Base-by-base conservation (phyloP, 768 basidiomycete genomes). In the Rhizopogon vinicolor region DNA sequence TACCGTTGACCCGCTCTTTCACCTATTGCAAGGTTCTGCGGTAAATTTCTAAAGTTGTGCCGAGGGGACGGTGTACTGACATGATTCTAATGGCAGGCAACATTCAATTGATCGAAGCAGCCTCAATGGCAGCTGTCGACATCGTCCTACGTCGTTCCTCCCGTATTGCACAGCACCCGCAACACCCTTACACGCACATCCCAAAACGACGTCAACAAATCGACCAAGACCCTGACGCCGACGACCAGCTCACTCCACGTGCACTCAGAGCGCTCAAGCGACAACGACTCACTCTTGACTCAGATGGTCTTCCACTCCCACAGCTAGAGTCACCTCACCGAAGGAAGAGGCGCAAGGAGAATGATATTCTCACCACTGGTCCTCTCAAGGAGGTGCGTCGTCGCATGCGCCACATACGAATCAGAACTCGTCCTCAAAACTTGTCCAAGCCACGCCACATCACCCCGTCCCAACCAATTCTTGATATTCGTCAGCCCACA, bases 221-320 rank as follows among this genome's bases (percentile, higher is more conserved):
- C 19, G 13, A 48, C 19, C 33, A 33, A 16, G 46, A 22, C 6
- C 55, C 54, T 5, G 65, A 66, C 59, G 59, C 56, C 28, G 65
- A 68, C 33, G 65, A 66, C 62, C 67, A 71, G 37, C 68, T 69
- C 56, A 69, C 68, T 0, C 68, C 68, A 40, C 68, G 68, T 52
- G 68, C 68, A 2, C 69, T 69, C 42, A 70, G 68, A 42, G 68
- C 68, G 0, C 68, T 69, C 62, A 69, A 69, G 29, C 68, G 68
- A 5, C 68, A 63, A 29, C 68, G 69, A 1, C 68, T 68, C 60
- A 19, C 69, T 1, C 61, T 66, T 60, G 69, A 69, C 66, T 56
- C 52, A 28, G 67, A 69, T 43, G 58, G 60, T n/a, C 53, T 68
- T 44, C 62, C 63, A n/a, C 41, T 68, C 8, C 42, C 61, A 9